These are phyloP conservation scores for Amaranthus hypochondriacus DNA, from an alignment of 148 eudicot species.

Conservation along the genomic window DNA sequence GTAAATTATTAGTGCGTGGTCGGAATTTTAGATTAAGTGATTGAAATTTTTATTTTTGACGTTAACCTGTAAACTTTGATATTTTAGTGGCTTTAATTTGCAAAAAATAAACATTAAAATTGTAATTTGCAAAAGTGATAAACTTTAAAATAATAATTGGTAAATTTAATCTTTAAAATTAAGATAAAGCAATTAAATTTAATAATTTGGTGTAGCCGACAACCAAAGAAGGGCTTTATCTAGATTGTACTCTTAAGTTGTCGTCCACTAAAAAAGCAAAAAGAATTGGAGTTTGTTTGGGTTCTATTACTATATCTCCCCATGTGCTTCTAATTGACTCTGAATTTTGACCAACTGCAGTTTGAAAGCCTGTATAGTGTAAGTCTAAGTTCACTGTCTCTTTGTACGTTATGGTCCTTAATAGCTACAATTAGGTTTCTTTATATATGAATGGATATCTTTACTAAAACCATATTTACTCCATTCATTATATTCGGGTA, in stretches of 20 bases:
- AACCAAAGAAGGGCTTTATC: slow-evolving; percentile 10
- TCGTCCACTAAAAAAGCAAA: slow-evolving; percentile 11
- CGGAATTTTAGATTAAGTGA: too few species aligned
- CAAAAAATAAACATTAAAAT: too few species aligned
- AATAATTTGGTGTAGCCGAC: slow-evolving; percentile 10
- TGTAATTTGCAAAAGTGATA: too few species aligned
- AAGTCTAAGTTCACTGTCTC: not conserved
- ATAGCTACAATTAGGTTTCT: not conserved
- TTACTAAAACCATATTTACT: not conserved
- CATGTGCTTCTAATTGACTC: not conserved
- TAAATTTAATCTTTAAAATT: too few species aligned
- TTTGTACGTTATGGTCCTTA: not conserved
- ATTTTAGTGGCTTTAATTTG: too few species aligned
- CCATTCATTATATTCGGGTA: too few species aligned
- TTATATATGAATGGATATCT: not conserved
- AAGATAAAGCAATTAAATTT: too few species aligned
- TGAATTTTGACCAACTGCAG: slow-evolving; percentile 1
- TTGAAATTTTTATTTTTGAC: too few species aligned
- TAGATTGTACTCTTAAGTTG: slow-evolving; percentile 2
- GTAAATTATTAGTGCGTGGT: too few species aligned
- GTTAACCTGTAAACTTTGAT: too few species aligned
- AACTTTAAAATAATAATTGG: too few species aligned
- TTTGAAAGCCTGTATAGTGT: not conserved
- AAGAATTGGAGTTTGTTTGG: slow-evolving; percentile 5
- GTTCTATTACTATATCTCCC: not conserved